phyloP scores from a whole-genome alignment of 805 yeast species.

The Candida gorgasii region DNA sequence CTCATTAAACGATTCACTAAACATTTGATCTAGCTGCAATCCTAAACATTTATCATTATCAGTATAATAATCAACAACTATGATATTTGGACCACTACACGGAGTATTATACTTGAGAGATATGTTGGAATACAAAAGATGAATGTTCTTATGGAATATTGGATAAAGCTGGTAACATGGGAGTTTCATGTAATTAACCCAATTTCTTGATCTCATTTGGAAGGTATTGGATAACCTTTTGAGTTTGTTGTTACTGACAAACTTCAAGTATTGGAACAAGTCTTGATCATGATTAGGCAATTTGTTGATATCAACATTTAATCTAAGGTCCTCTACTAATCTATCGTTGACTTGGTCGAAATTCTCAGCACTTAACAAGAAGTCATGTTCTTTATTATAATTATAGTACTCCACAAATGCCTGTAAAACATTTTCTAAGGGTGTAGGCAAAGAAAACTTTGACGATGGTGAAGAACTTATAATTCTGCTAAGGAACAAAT shows the following conservation, averaged over 20 bases:
- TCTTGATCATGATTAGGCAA: constrained; percentile 42
- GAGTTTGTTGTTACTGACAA: constrained; percentile 33
- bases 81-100: constrained; percentile 86
- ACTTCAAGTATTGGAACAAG: constrained; percentile 37
- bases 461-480: constrained; percentile 88
- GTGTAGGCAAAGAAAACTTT: constrained; percentile 66
- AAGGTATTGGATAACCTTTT: constrained; percentile 54
- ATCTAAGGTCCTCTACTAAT: constrained; percentile 27
- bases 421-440: constrained; percentile 54
- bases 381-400: constrained; percentile 21
- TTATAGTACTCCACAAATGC: constrained; percentile 43
- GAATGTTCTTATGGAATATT: constrained; percentile 70
- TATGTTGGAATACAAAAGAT: constrained; percentile 78
- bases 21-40: constrained; percentile 77
- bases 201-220: constrained; percentile 46
- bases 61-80: constrained; percentile 83
- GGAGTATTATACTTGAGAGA: constrained; percentile 86
- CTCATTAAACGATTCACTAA: constrained; percentile 59
- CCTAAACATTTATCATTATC: constrained; percentile 91
- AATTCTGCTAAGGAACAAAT: constrained; percentile 47
- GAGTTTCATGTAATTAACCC: constrained; percentile 40
- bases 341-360: constrained; percentile 27
- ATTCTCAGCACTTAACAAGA: constrained; percentile 21
- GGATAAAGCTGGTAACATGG: constrained; percentile 44
- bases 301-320: constrained; percentile 24